Evolutionary conservation across 306 rosid species (phyloP), one percentile per base, ranked within the genome.

Genomic region (Erythrophleum fordii): DNA sequence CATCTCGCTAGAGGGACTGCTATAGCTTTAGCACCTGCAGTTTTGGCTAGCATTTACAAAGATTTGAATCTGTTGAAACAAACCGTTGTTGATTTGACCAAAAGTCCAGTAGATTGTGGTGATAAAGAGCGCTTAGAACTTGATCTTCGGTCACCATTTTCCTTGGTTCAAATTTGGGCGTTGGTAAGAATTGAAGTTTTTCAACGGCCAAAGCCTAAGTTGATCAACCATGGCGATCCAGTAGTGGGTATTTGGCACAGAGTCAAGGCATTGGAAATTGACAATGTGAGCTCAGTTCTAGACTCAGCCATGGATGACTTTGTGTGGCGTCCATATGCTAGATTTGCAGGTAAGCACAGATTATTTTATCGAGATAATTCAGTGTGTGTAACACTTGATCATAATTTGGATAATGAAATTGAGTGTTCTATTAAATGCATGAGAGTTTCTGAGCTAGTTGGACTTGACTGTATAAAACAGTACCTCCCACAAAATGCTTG

Each of bases 111-210:
- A 10, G 31, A 14, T n/a, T n/a, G n/a, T 25, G 48, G 22, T 58
- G 49, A 23, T 49, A 11, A 18, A 10, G 77, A 60, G 51, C 3
- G 22, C 4, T 17, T 55, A 8, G 69, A 78, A 9, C 69, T 83
- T 28, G 20, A 4, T 12, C 66, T 91, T 6, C 37, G 53, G 22
- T 87, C 95, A 65, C 91, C 89, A 34, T 81, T 86, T 81, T 83
- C 86, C 29, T 79, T 89, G 58, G 90, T 91, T 75, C 93, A 87
- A 46, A 22, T 91, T 77, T 91, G 92, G 95, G 86, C 51, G 13
- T 89, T 86, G 92, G 95, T 88, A 75, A 88, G 95, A 51, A 61
- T 91, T 73, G 17, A 20, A 18, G 65, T 65, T 55, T 53, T 90
- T 31, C 82, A 83, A 55, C n/a, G n/a, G n/a, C 92, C 90, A 48